Evolutionary conservation across 176 grass and related monocot genomes (phyloP).

Genomic region (Bolboschoenus planiculmis): DNA sequence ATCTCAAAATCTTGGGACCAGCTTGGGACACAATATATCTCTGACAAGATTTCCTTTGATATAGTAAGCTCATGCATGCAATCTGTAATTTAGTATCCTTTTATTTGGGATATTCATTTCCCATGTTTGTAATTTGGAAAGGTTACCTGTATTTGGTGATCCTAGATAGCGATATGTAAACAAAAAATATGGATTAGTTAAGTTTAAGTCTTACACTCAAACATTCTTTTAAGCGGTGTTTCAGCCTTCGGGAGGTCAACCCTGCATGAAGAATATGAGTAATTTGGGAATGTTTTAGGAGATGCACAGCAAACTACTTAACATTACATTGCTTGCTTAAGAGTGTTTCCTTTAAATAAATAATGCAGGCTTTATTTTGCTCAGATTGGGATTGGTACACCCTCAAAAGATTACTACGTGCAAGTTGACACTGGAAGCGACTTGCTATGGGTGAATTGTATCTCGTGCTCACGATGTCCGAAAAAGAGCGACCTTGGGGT

Average conservation of each 20-base stretch:
- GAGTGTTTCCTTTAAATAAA: background rate
- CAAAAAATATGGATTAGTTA: background rate
- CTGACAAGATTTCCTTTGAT: background rate
- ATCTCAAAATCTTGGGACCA: too few relatives aligned
- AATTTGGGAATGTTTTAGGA: slow-evolving; percentile 24
- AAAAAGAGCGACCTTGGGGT: slow-evolving; percentile 82
- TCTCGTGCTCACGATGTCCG: slow-evolving; percentile 68
- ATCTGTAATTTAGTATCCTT: background rate
- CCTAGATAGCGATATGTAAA: background rate
- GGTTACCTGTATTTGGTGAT: background rate
- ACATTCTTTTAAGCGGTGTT: background rate
- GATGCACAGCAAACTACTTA: background rate
- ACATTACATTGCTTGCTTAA: background rate
- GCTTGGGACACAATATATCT: background rate
- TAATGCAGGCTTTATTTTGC: slow-evolving; percentile 71
- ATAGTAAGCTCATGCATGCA: background rate
- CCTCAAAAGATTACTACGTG: slow-evolving; percentile 75
- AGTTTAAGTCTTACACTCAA: background rate
- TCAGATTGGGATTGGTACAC: slow-evolving; percentile 63
- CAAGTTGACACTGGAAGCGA: slow-evolving; percentile 99
- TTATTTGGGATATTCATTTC: background rate
- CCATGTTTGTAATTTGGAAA: background rate
- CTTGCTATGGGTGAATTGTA: slow-evolving; percentile 91
- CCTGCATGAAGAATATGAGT: background rate
- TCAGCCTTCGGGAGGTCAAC: background rate